Percentiles rank a stretch among this genome's conserved stretches.
Conservation (phyloP, 495 filamentous ascomycete genomes). For the Trichoderma asperelloides region DNA sequence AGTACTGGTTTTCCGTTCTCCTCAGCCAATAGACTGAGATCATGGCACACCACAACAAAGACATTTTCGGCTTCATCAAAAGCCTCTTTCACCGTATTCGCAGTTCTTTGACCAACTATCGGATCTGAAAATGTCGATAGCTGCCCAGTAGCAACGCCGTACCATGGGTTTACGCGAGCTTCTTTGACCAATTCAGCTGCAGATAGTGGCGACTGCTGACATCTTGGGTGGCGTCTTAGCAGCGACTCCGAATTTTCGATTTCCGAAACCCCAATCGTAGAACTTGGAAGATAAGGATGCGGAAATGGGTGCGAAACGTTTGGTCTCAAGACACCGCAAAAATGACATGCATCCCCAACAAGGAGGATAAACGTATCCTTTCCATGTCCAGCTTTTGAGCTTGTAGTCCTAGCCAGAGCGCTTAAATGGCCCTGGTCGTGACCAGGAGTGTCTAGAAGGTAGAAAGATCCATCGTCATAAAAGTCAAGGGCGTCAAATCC, state of each 20-base stretch:
- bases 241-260: not conserved
- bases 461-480: constrained; percentile 52
- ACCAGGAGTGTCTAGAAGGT: constrained; percentile 48
- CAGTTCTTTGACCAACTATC: not conserved
- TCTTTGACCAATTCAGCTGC: not conserved
- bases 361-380: constrained; percentile 45
- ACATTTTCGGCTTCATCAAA: not conserved
- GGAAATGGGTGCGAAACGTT: constrained; percentile 33
- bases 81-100: not conserved
- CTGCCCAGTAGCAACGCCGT: not conserved
- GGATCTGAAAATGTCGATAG: not conserved
- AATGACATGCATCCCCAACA: constrained; percentile 47
- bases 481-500: constrained; percentile 48
- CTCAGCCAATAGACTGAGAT: not conserved
- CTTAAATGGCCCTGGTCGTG: constrained; percentile 50
- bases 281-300: not conserved
- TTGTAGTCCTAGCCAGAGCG: constrained; percentile 44
- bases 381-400: not conserved
- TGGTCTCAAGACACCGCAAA: constrained; percentile 45
- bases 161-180: not conserved
- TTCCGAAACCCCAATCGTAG: not conserved
- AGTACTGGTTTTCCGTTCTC: not conserved
- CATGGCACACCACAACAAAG: not conserved
- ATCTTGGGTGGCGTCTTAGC: not conserved
- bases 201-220: not conserved